phyloP scores from a whole-genome alignment of 345 rosid species.

The Boechera divaricarpa region DNA sequence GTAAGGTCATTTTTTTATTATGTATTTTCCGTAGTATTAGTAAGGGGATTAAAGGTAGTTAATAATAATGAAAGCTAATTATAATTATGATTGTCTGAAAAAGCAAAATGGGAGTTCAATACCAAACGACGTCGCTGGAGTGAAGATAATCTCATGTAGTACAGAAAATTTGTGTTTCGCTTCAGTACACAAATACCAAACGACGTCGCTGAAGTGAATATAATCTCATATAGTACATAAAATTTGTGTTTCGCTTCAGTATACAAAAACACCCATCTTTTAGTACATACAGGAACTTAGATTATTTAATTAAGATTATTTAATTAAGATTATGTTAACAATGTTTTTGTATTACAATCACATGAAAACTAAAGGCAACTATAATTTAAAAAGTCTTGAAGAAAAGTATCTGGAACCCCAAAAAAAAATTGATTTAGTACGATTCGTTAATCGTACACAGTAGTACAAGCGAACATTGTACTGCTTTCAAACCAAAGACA shows the following conservation, averaged over 20 bases:
- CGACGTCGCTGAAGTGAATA: constrained; percentile 13
- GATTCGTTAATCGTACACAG: background rate
- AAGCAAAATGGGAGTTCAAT: too few species aligned
- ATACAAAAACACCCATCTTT: constrained; percentile 15
- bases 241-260: constrained; percentile 30
- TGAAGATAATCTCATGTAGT: constrained; percentile 24
- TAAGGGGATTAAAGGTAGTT: too few species aligned
- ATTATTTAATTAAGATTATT: background rate
- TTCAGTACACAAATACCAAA: constrained; percentile 27
- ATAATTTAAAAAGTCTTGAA: background rate
- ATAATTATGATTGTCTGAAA: too few species aligned
- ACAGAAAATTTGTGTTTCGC: constrained; percentile 25
- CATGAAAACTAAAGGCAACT: background rate
- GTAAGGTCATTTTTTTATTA: too few species aligned
- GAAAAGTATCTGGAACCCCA: background rate
- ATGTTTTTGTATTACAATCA: background rate
- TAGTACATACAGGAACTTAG: constrained; percentile 7
- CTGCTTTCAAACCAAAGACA: constrained; percentile 33
- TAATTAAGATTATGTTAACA: background rate
- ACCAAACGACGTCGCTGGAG: background rate
- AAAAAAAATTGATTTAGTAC: constrained; percentile 15
- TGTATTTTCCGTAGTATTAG: too few species aligned
- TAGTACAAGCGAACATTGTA: constrained; percentile 36
- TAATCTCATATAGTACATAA: constrained; percentile 26
- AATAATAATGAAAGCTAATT: too few species aligned